Conservation (phyloP, 2,329 filamentous ascomycete genomes). For the Colletotrichum neosansevieriae region DNA sequence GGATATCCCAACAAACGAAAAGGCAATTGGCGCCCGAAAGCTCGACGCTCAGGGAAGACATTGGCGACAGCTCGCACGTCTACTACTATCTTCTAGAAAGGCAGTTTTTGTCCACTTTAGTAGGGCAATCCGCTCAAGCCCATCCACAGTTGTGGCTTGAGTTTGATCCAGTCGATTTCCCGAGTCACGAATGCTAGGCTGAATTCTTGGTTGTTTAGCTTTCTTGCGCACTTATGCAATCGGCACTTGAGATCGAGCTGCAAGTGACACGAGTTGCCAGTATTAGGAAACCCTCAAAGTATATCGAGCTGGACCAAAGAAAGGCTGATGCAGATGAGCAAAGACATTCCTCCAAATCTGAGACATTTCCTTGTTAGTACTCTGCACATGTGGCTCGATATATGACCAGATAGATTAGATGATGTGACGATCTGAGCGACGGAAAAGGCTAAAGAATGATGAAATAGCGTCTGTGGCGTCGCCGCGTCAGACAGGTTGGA, state of each 20-base stretch:
- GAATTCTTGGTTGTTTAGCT: background rate
- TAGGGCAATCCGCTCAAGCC: background rate
- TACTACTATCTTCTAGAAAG: background rate
- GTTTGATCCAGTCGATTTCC: background rate
- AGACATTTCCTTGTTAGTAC: slow-evolving; percentile 15
- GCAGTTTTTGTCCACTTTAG: background rate
- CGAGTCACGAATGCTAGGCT: background rate
- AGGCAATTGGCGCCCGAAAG: slow-evolving; percentile 1
- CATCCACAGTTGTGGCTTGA: background rate
- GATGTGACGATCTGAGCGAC: background rate
- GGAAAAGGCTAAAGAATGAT: slow-evolving; percentile 20
- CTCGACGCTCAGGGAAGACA: background rate
- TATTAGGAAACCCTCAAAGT: background rate
- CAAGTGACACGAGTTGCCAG: background rate
- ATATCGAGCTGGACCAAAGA: too few relatives aligned
- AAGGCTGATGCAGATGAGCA: background rate
- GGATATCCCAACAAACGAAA: background rate
- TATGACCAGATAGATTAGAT: background rate
- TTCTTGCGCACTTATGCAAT: slow-evolving; percentile 22
- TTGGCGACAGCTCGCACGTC: background rate
- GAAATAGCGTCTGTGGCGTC: background rate
- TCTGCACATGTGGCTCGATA: slow-evolving; percentile 20
- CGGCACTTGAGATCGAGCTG: background rate
- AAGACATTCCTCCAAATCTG: background rate
- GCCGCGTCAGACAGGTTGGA: slow-evolving; percentile 1